phyloP scores from a whole-genome alignment of 1,139 yeast genomes.

The Arxiozyma heterogenica region DNA sequence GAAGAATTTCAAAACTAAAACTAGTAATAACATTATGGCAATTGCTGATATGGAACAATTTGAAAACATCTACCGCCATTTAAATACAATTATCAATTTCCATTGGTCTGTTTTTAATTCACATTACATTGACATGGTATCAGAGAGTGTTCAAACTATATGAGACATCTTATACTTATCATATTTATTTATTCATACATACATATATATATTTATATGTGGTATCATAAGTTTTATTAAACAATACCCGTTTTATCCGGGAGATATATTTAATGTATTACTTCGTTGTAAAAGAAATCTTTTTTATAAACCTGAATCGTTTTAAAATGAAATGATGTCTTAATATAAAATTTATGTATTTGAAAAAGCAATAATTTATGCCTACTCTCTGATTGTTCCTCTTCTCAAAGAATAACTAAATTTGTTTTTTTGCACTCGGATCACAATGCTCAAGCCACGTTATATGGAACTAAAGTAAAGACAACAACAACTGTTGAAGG shows the following conservation, averaged over 20 bases:
- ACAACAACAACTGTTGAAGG: too few relatives aligned
- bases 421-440: too few relatives aligned
- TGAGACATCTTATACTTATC: not conserved
- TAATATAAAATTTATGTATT: too few relatives aligned
- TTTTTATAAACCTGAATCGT: not conserved
- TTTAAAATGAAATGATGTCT: too few relatives aligned
- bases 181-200: too few relatives aligned
- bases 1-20: slow-evolving; percentile 1
- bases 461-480: too few relatives aligned
- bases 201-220: not conserved
- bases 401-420: too few relatives aligned
- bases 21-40: slow-evolving; percentile 10
- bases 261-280: too few relatives aligned
- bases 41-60: slow-evolving; percentile 28
- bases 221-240: not conserved
- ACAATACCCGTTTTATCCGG: not conserved
- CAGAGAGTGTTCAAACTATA: slow-evolving; percentile 15
- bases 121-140: slow-evolving; percentile 26
- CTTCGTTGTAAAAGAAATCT: not conserved
- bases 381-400: too few relatives aligned
- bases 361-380: too few relatives aligned
- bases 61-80: slow-evolving; percentile 28
- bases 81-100: slow-evolving; percentile 29
- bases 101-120: slow-evolving; percentile 33
- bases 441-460: too few relatives aligned